A percentile compares a stretch with the other conserved stretches of the same genome.
Conservation (phyloP, 768 basidiomycete species). For the Mycena maculata region DNA sequence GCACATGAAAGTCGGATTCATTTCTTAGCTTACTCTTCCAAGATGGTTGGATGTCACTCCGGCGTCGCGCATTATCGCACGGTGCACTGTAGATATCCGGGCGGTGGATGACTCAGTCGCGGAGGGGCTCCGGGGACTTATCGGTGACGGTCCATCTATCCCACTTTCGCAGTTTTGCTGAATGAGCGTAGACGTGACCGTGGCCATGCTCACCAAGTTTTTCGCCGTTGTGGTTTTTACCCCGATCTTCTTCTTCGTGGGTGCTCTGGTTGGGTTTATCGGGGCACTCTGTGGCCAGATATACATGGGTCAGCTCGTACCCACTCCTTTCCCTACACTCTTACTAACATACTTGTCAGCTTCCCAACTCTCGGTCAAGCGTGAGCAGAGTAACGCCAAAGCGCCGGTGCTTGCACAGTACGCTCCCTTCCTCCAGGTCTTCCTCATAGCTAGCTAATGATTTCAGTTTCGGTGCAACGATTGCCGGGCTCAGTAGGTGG, state of each 20-base stretch:
- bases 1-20: conserved; percentile 12
- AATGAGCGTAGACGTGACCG: conserved; percentile 34
- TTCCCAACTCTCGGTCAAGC: conserved; percentile 60
- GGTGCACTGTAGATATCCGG: conserved; percentile 76
- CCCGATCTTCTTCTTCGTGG: conserved; percentile 55
- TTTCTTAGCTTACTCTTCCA: not conserved
- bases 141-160: conserved; percentile 43
- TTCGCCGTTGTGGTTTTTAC: conserved; percentile 57
- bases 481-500: conserved; percentile 63
- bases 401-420: conserved; percentile 52
- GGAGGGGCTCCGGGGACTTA: conserved; percentile 34
- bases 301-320: conserved; percentile 47
- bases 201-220: conserved; percentile 55
- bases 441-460: conserved; percentile 32
- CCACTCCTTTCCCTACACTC: not conserved
- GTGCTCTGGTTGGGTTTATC: conserved; percentile 52
- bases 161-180: conserved; percentile 43
- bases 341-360: conserved; percentile 32
- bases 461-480: conserved; percentile 62
- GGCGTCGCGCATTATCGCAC: conserved; percentile 67
- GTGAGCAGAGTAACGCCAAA: conserved; percentile 59
- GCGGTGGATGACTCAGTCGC: conserved; percentile 62
- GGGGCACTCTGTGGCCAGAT: conserved; percentile 58
- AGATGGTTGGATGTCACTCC: conserved; percentile 65
- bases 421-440: conserved; percentile 43